Percentiles rank a stretch among this genome's conserved stretches.
These are phyloP conservation scores for Talaromyces verruculosus DNA, from an alignment of 2,329 filamentous ascomycete species.

Conservation along the genomic window DNA sequence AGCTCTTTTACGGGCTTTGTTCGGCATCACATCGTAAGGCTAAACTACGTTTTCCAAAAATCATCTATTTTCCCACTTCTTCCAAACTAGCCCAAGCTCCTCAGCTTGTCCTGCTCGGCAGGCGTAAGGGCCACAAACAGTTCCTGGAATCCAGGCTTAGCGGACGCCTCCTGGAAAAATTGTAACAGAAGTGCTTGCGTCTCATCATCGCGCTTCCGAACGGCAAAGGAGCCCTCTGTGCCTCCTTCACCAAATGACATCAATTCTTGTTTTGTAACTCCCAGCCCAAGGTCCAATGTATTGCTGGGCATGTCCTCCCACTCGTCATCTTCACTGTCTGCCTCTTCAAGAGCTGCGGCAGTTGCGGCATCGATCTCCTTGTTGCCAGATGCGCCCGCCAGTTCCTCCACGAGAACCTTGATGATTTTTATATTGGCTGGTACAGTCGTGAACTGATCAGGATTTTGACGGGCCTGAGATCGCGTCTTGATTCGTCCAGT, in stretches of 20 bases:
- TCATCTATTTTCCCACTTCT: neutral
- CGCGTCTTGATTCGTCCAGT: constrained; percentile 89
- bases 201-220: constrained; percentile 79
- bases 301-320: constrained; percentile 85
- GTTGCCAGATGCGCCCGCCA: constrained; percentile 72
- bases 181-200: constrained; percentile 80
- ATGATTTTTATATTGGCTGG: constrained; percentile 90
- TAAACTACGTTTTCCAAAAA: neutral
- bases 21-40: neutral
- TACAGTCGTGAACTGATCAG: constrained; percentile 84
- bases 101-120: constrained; percentile 49
- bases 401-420: constrained; percentile 91
- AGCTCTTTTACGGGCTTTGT: constrained; percentile 2
- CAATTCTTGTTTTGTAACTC: constrained; percentile 68
- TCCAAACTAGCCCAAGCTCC: constrained; percentile 29
- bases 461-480: constrained; percentile 82
- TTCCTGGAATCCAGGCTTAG: constrained; percentile 56
- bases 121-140: constrained; percentile 56
- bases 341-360: constrained; percentile 59
- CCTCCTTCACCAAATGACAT: constrained; percentile 68
- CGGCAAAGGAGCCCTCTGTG: constrained; percentile 48
- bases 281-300: constrained; percentile 73
- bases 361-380: constrained; percentile 52
- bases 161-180: constrained; percentile 67
- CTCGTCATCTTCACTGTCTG: constrained; percentile 68